Base-by-base conservation (phyloP, 768 basidiomycete species). In the Termitomyces sp. region DNA sequence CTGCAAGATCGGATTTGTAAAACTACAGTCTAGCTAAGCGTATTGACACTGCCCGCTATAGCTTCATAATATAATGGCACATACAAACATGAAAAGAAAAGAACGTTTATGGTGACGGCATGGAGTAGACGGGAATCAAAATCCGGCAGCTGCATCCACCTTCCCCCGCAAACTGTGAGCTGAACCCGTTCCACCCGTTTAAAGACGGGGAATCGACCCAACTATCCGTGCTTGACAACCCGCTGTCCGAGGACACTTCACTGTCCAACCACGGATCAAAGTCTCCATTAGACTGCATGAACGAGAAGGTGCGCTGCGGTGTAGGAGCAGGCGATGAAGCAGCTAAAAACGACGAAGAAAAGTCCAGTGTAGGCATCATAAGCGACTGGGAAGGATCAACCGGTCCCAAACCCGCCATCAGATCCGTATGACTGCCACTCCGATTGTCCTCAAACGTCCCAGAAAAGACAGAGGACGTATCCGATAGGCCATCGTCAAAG, bases 321-420 rank as follows among this genome's bases (percentile, higher is more conserved):
- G 63, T 56, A 6, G 57, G 58, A 23, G 47, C 45, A 35, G 56
- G 59, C 16, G 59, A 61, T 16, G 58, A 42, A 1, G 44, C 37
- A 12, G 46, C 68, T 41, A 70, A 56, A 66, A 79, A 81, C 8
- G 76, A 70, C 5, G 84, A 79, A 0, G 88, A 87, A 60, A 89
- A 80, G 67, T 91, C 89, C 52, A 92, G 77, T 1, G 83, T 88
- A 5, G 91, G 90, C n/a, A 92, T 72, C 11, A 93, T 70, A 57
- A 95, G 82, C 3, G 89, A 89, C 19, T 81, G 74, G 3, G 87
- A 74, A 11, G 86, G 82, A 64, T 90, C 86, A 23, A 79, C 72
- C 25, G 65, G 59, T 46, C 64, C 59, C 9, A 59, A 21, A 32
- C 42, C 58, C 2, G 59, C 35, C 42, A 59, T 61, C 8, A 62